Base-by-base conservation (phyloP, 257 asterid species). In the Scutellaria baicalensis region DNA sequence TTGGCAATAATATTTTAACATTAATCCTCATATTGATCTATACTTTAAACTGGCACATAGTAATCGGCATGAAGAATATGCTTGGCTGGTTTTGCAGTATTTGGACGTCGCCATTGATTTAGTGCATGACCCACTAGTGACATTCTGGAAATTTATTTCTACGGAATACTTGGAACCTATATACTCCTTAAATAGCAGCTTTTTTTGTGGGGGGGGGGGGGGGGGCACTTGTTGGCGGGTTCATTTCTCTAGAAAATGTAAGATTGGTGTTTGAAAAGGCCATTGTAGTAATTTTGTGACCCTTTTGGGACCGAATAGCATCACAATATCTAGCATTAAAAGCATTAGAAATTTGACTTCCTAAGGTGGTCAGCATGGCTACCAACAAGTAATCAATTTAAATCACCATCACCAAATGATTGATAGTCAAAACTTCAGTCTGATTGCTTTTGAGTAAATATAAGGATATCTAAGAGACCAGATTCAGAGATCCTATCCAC, bases 31-130 rank as follows among this genome's bases (percentile, higher is more conserved):
- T 51, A 12, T 43, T 48, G 62, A 43, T 43, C 73, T 48, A 49
- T 42, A 71, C 47, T 14, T 70, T 36, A 27, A 57, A 75, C 55
- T 39, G 50, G 17, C 56, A 52, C 59, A 45, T 16, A 48, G 18
- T 48, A 27, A 70, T 43, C 8, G 18, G 50, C 36, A 40, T 59
- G 18, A 20, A 56, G 17, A 23, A 48, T 3, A 43, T 11, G 11
- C 51, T 39, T 66, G 66, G 73, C 70, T 54, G 40, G 4, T 40
- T 64, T 61, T 47, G 71, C 62, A 61, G 55, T 71, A 68, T 44
- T 21, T 51, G 35, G 27, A 65, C n/a, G 33, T 40, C 9, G 38
- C 6, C 50, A 12, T 21, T 51, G 7, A 18, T 12, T 13, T 8
- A 63, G 43, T 13, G 69, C n/a, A 50, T 27, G 33, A 27, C 27